These are phyloP conservation scores for Scheffersomyces stambukii DNA, from an alignment of 1,139 yeast species.

Conservation along the genomic window DNA sequence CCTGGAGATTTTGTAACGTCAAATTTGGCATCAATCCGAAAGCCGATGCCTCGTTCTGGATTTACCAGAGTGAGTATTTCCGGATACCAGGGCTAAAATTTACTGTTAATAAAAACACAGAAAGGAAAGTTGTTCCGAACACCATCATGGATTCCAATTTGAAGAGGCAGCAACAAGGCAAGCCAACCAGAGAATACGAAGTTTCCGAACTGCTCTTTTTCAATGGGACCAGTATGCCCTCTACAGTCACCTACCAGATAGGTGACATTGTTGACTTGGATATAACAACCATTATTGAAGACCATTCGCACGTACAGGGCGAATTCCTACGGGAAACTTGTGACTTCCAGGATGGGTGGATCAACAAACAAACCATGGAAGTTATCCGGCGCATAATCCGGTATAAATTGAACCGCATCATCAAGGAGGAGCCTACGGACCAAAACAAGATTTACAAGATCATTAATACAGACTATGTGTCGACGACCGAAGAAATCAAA, in stretches of 20 bases:
- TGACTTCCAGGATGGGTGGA: slow-evolving; percentile 72
- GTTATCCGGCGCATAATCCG: slow-evolving; percentile 66
- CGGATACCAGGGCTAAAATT: slow-evolving; percentile 44
- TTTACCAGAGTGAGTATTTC: slow-evolving; percentile 83
- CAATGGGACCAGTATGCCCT: slow-evolving; percentile 68
- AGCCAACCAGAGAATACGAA: slow-evolving; percentile 17
- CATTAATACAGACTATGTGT: slow-evolving; percentile 35
- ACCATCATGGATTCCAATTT: no score
- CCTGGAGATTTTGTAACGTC: slow-evolving; percentile 91
- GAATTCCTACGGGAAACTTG: slow-evolving; percentile 41
- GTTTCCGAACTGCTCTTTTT: slow-evolving; percentile 56
- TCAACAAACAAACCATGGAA: slow-evolving; percentile 54
- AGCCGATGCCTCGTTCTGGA: slow-evolving; percentile 48
- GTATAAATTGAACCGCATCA: slow-evolving; percentile 61
- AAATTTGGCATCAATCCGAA: slow-evolving; percentile 78
- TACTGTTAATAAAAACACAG: slow-evolving; percentile 6
- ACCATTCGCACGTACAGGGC: slow-evolving; percentile 28
- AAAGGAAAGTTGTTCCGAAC: slow-evolving; percentile 14
- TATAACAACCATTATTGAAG: slow-evolving; percentile 45
- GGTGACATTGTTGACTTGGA: slow-evolving; percentile 75
- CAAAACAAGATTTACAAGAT: slow-evolving; percentile 39
- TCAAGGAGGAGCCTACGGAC: slow-evolving; percentile 40
- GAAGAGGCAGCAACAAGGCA: slow-evolving; percentile 4
- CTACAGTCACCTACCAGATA: slow-evolving; percentile 71
- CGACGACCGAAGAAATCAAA: slow-evolving; percentile 25